Base-by-base conservation (phyloP, 2,329 filamentous ascomycete species). In the Mycosphaerelloides madeirae region DNA sequence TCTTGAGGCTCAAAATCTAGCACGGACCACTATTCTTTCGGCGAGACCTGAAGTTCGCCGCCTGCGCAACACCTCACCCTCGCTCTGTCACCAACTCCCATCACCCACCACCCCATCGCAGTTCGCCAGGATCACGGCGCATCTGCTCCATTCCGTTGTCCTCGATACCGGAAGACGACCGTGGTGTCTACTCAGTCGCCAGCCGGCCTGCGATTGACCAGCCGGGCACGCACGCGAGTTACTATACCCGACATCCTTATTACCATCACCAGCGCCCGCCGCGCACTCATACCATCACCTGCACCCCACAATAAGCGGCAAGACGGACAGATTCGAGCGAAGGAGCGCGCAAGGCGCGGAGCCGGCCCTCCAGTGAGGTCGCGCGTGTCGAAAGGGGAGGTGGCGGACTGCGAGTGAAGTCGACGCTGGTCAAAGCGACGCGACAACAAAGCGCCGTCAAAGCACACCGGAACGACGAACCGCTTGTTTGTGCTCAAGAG, bases 351-450 rank as follows among this genome's bases (percentile, higher is more conserved):
- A 36, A 54, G 45, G 48, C 49, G 60, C 49, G 51, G 52, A 49
- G 52, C 57, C 58, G 54, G 56, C 53, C 59, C 55, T 61, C n/a
- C 54, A 48, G 29, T 38, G 50, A 59, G 58, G 59, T 56, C 53
- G 59, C 52, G 59, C 48, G 54, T 54, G 52, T 55, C 49, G 49
- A 57, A 45, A 55, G 54, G 54, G 54, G 50, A 52, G 50, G 58
- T 54, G 57, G 56, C 53, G 54, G 51, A 50, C 41, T 44, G 43
- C 50, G 37, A 15, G 28, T 29, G 15, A 36, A 28, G 29, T 20
- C 22, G 14, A 25, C 15, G 13, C 32, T 34, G 15, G 35, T 29
- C 15, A 35, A 36, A 45, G 33, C 33, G 34, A 34, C 42, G 38
- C 29, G 41, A n/a, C 45, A 46, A 38, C 25, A 49, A 42, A 44